Percentiles rank a stretch among this genome's conserved stretches.
phyloP scores from a whole-genome alignment of 148 eudicot genomes.

The Agrostemma githago region DNA sequence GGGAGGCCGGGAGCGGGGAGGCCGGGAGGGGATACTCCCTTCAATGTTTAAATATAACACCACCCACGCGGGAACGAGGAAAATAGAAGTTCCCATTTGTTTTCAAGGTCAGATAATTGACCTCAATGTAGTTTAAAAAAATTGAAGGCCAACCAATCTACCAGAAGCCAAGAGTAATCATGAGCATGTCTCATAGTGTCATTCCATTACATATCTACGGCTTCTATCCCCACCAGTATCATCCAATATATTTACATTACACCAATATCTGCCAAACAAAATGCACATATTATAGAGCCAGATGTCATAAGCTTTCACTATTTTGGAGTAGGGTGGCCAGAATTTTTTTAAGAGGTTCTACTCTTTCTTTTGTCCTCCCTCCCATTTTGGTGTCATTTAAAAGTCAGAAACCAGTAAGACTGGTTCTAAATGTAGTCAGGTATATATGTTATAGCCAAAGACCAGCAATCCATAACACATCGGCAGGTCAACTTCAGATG shows the following conservation, averaged over 20 bases:
- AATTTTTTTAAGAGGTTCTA: background rate
- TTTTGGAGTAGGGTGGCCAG: constrained; percentile 13
- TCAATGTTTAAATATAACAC: background rate
- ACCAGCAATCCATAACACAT: constrained; percentile 74
- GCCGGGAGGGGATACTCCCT: background rate
- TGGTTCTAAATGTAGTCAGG: constrained; percentile 35
- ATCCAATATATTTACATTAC: constrained; percentile 4
- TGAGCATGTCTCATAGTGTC: background rate
- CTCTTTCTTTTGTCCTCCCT: constrained; percentile 15
- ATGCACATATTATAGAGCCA: constrained; percentile 9
- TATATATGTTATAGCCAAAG: constrained; percentile 49
- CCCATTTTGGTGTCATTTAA: constrained; percentile 5
- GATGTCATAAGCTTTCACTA: background rate
- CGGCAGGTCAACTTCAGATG: constrained; percentile 89
- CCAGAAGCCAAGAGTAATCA: background rate
- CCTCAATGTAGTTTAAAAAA: constrained; percentile 6
- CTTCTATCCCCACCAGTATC: constrained; percentile 8
- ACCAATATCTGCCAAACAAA: background rate
- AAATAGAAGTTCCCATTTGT: constrained; percentile 8
- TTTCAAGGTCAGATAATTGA: background rate
- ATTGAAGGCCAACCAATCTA: constrained; percentile 7
- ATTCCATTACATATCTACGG: background rate
- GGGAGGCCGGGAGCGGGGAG: background rate
- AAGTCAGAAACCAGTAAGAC: constrained; percentile 26
- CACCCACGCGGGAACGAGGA: background rate